Evolutionary conservation across 2,329 filamentous ascomycete genomes (phyloP), one percentile per base, ranked within the genome.

Genomic region (Botrytis cinerea): DNA sequence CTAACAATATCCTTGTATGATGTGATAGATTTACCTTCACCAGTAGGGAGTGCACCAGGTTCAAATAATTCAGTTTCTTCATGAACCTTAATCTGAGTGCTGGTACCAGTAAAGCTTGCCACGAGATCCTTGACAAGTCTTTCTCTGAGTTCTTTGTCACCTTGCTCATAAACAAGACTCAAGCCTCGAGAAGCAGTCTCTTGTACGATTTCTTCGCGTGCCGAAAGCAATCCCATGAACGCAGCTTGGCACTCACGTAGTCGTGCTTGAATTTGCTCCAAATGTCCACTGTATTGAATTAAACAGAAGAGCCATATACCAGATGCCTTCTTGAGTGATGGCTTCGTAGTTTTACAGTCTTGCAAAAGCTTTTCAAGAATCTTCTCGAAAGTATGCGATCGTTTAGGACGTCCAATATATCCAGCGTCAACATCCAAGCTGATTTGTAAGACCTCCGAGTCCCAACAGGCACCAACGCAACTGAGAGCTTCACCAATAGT

Each of bases 1-100:
- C 88, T 96, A 82, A 99, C 93, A 77, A 99, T 98, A 80, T 99
- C 96, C 81, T 97, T 97, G 84, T 99, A 99, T 0, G 95, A 98
- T 0, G 94, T 98, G 72, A 98, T 89, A 0, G 94, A 94, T 77
- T 88, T 93, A 12, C 74, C 74, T 43, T 75, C 74, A 7, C 74
- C 74, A n/a, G 74, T 75, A 16, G 74, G 74, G 10, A 75, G 59
- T 18, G 74, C 74, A 45, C 74, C 74, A 35, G 74, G 74, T 64
- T 75, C 74, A 59, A 75, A 75, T 0, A 99, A 86, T 81, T 98
- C 93, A 0, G 96, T 99, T 70, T 98, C 94, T 57, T 92, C 90
- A 40, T 94, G 93, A 2, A 99, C 94, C 79, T 93, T 97, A 73
- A 96, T 89, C 76, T 89, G 87, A 0, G 91, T 87, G 66, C 89